Conservation (phyloP, 2,329 filamentous ascomycete species). For the Botrytis hyacinthi region DNA sequence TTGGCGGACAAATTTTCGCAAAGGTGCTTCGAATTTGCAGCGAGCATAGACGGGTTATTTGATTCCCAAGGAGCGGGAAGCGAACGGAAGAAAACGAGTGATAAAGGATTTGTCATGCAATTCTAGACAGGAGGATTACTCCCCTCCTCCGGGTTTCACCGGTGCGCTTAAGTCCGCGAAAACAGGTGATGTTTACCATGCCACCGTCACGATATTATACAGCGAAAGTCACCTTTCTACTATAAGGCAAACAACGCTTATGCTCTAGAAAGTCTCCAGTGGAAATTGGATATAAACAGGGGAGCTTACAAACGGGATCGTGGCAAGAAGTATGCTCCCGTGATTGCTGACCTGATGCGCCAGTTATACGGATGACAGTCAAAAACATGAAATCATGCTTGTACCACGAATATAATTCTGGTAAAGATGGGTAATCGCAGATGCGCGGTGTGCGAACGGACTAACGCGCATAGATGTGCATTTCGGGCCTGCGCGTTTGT, state of each 20-base stretch:
- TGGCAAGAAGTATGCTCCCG: neutral
- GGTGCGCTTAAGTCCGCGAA: neutral
- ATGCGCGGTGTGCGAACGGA: neutral
- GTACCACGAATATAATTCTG: neutral
- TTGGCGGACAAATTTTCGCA: neutral
- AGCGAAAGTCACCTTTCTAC: neutral
- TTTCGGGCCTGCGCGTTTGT: neutral
- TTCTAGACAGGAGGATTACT: neutral
- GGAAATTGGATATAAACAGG: neutral
- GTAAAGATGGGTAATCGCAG: neutral
- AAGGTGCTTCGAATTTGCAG: neutral
- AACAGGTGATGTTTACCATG: constrained; percentile 5
- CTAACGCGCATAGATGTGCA: neutral
- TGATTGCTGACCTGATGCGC: neutral
- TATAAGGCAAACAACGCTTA: neutral
- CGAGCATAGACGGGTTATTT: neutral
- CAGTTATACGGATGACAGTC: too few relatives aligned
- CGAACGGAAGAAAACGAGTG: neutral
- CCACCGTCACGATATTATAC: neutral
- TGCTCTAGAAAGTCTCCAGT: neutral
- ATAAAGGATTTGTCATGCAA: neutral
- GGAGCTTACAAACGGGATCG: neutral
- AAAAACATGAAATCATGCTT: neutral
- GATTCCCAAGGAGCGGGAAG: neutral
- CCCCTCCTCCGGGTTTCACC: neutral